Evolutionary conservation across 768 basidiomycete genomes (phyloP).

Genomic region (Hygrophorus pudorinus): DNA sequence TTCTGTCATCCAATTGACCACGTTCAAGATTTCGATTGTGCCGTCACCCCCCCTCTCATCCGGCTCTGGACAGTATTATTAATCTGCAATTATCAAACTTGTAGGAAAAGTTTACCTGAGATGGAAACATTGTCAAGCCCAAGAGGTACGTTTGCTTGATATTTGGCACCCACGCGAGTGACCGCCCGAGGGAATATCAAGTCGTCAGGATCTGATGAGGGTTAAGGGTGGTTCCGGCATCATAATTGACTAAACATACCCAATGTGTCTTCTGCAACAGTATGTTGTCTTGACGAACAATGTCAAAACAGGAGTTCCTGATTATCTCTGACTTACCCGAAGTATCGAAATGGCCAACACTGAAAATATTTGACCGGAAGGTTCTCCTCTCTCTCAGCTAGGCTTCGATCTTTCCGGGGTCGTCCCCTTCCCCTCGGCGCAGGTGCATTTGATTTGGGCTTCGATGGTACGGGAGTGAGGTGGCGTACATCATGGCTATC

Average conservation of each 20-base stretch:
- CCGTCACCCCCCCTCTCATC: slow-evolving; percentile 61
- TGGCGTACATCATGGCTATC: slow-evolving; percentile 65
- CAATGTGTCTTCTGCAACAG: slow-evolving; percentile 84
- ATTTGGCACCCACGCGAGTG: slow-evolving; percentile 84
- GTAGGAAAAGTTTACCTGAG: slow-evolving; percentile 22
- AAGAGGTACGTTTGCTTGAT: slow-evolving; percentile 55
- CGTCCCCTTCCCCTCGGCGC: slow-evolving; percentile 63
- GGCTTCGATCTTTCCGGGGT: slow-evolving; percentile 64
- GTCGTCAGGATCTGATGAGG: slow-evolving; percentile 78
- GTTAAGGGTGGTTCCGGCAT: slow-evolving; percentile 14
- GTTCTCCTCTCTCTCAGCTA: slow-evolving; percentile 71
- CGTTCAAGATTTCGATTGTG: slow-evolving; percentile 64
- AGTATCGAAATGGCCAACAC: slow-evolving; percentile 94
- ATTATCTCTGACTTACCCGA: slow-evolving; percentile 57
- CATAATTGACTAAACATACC: slow-evolving; percentile 30
- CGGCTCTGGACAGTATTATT: slow-evolving; percentile 30
- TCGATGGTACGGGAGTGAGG: slow-evolving; percentile 34
- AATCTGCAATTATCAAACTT: background rate
- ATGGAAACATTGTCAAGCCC: slow-evolving; percentile 27
- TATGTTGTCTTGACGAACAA: slow-evolving; percentile 56
- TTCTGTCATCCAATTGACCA: slow-evolving; percentile 52
- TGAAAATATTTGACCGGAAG: slow-evolving; percentile 76
- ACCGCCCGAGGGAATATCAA: slow-evolving; percentile 91
- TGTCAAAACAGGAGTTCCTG: slow-evolving; percentile 4
- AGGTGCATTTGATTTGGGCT: slow-evolving; percentile 63